Evolutionary conservation across 441 rosid genomes (phyloP).

Genomic region (Euphorbia corollata): DNA sequence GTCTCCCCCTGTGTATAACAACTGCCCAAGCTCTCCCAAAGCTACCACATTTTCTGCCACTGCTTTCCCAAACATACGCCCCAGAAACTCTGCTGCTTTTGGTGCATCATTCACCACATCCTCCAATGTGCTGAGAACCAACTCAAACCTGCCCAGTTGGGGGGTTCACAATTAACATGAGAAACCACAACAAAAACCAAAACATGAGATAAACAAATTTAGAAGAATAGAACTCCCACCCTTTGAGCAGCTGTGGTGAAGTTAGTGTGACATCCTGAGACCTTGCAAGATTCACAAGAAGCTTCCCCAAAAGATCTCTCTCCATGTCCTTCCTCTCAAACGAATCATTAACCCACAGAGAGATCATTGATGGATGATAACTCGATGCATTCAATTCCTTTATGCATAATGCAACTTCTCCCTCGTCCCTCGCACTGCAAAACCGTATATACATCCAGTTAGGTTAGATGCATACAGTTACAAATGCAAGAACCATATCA

Average conservation of each 20-base stretch:
- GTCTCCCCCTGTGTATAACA: conserved; percentile 64
- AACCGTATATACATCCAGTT: conserved; percentile 1
- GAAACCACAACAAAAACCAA: neutral
- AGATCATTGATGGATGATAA: conserved; percentile 84
- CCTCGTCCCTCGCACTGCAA: conserved; percentile 87
- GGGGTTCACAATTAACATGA: neutral
- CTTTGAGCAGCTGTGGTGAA: conserved; percentile 53
- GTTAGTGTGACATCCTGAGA: conserved; percentile 44
- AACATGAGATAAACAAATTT: neutral
- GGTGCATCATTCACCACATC: conserved; percentile 92
- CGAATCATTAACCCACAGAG: conserved; percentile 87
- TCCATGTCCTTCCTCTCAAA: conserved; percentile 92
- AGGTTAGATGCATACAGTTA: neutral
- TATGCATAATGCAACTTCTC: conserved; percentile 79
- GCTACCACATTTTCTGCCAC: conserved; percentile 43
- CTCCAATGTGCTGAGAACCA: conserved; percentile 62
- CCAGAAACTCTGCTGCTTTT: conserved; percentile 79
- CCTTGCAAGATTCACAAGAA: conserved; percentile 60
- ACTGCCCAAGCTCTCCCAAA: conserved; percentile 48
- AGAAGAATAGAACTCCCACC: conserved; percentile 36
- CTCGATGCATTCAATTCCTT: conserved; percentile 70
- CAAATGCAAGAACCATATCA: neutral
- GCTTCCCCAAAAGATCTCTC: conserved; percentile 74
- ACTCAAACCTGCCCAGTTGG: conserved; percentile 54
- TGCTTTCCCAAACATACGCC: conserved; percentile 47